These are phyloP conservation scores for Debaryomyces sp. DNA, from an alignment of 1,139 yeast species.

Conservation along the genomic window DNA sequence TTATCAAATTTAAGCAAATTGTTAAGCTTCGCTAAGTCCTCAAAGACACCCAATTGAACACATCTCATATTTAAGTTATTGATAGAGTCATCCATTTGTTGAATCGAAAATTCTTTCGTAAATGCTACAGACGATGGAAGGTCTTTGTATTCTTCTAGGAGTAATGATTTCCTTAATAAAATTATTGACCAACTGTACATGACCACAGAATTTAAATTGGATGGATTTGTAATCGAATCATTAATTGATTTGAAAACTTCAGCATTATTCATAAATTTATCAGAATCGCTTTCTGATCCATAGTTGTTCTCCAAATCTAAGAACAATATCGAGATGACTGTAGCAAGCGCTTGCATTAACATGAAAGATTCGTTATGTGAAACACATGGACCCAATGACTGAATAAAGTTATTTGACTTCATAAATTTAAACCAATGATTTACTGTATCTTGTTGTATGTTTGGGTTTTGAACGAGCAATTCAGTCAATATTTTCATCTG, in stretches of 20 bases:
- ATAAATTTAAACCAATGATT: constrained; percentile 61
- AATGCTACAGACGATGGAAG: constrained; percentile 10
- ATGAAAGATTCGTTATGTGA: constrained; percentile 36
- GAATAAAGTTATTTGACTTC: constrained; percentile 43
- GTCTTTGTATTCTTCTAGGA: constrained; percentile 41
- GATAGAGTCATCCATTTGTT: constrained; percentile 22
- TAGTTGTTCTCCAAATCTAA: constrained; percentile 56
- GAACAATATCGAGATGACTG: constrained; percentile 52
- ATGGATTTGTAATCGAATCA: constrained; percentile 29
- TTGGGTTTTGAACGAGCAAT: constrained; percentile 36
- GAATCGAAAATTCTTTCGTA: constrained; percentile 16
- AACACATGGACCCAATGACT: constrained; percentile 28
- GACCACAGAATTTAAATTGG: constrained; percentile 48
- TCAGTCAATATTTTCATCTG: constrained; percentile 49
- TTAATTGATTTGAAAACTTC: constrained; percentile 44
- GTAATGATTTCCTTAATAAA: constrained; percentile 55
- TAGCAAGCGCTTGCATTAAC: constrained; percentile 50
- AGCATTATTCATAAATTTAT: constrained; percentile 43
- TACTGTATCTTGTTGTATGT: constrained; percentile 33
- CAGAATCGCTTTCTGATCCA: constrained; percentile 31
- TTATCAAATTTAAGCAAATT: constrained; percentile 51
- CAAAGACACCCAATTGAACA: constrained; percentile 49
- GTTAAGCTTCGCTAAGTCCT: constrained; percentile 45
- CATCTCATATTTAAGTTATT: constrained; percentile 46
- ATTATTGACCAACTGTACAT: constrained; percentile 75